Evolutionary conservation across 2,329 filamentous ascomycete species (phyloP).

Genomic region (Camillea tinctor): DNA sequence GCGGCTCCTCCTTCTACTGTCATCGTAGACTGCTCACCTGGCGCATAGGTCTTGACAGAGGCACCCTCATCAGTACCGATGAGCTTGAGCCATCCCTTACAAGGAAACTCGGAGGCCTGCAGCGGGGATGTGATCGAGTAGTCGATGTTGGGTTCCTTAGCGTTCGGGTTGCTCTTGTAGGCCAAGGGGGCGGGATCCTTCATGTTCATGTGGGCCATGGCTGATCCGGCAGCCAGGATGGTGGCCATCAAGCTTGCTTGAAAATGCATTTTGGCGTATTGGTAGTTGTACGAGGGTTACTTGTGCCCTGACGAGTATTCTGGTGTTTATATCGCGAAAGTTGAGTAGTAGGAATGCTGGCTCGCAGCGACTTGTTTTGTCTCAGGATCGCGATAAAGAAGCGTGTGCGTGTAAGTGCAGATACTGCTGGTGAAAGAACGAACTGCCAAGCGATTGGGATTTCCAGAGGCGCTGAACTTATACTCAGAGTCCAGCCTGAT

Average conservation of each 20-base stretch:
- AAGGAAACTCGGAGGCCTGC: constrained; percentile 66
- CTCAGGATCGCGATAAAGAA: not conserved
- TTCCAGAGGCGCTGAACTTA: not conserved
- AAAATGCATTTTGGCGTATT: constrained; percentile 42
- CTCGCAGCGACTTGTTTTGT: constrained; percentile 10
- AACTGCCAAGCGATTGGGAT: not conserved
- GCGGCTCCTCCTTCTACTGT: constrained; percentile 60
- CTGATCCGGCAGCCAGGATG: constrained; percentile 43
- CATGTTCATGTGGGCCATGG: constrained; percentile 58
- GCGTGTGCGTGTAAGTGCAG: not conserved
- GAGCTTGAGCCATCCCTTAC: constrained; percentile 62
- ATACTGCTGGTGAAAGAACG: not conserved
- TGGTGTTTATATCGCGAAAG: constrained; percentile 15
- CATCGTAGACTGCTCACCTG: constrained; percentile 63
- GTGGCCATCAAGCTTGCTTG: constrained; percentile 35
- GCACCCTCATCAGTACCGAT: constrained; percentile 49
- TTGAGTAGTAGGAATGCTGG: constrained; percentile 8
- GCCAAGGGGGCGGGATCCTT: constrained; percentile 50
- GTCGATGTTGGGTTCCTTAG: constrained; percentile 51
- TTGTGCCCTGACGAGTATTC: constrained; percentile 12
- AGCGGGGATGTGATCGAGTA: constrained; percentile 73
- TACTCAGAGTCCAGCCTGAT: constrained; percentile 1
- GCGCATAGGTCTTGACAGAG: constrained; percentile 58
- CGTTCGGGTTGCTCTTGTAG: constrained; percentile 51
- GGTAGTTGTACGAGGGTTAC: constrained; percentile 4